Evolutionary conservation across 1,284 basidiomycete species (phyloP).

Genomic region (Abortiporus biennis): DNA sequence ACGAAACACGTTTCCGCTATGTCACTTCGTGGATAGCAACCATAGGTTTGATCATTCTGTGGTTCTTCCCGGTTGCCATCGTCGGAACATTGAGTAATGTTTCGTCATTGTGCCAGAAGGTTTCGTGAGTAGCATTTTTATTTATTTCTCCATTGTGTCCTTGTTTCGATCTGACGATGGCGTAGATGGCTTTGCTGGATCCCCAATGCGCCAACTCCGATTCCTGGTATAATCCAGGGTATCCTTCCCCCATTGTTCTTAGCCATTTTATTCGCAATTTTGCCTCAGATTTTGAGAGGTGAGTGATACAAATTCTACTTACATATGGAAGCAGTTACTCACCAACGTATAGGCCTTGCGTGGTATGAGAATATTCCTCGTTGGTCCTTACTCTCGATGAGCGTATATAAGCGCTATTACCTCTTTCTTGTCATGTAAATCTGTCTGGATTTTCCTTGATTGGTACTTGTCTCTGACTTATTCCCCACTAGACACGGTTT

Average conservation of each 20-base stretch:
- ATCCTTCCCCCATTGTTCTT: constrained; percentile 67
- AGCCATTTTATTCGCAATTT: constrained; percentile 61
- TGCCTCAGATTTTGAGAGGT: constrained; percentile 68
- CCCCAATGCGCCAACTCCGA: constrained; percentile 39
- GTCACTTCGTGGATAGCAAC: constrained; percentile 39
- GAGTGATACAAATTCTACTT: too few relatives aligned
- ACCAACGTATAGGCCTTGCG: constrained; percentile 57
- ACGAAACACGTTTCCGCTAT: constrained; percentile 40
- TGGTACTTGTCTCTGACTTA: background rate
- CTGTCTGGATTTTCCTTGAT: background rate
- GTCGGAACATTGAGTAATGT: constrained; percentile 45
- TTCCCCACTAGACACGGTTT: constrained; percentile 42
- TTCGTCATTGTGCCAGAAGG: constrained; percentile 33
- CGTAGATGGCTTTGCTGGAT: constrained; percentile 62
- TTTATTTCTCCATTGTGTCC: background rate
- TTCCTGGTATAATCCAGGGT: constrained; percentile 64
- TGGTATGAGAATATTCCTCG: constrained; percentile 72
- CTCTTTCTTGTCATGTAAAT: constrained; percentile 68
- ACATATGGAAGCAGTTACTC: too few relatives aligned
- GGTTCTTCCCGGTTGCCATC: constrained; percentile 57
- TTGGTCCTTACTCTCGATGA: constrained; percentile 65
- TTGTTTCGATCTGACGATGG: background rate
- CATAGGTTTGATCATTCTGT: constrained; percentile 58
- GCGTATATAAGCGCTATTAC: constrained; percentile 73
- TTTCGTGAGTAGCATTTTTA: constrained; percentile 27